Base-by-base conservation (phyloP, 352 stramenopile species). In the Phytophthora fragariaefolia region DNA sequence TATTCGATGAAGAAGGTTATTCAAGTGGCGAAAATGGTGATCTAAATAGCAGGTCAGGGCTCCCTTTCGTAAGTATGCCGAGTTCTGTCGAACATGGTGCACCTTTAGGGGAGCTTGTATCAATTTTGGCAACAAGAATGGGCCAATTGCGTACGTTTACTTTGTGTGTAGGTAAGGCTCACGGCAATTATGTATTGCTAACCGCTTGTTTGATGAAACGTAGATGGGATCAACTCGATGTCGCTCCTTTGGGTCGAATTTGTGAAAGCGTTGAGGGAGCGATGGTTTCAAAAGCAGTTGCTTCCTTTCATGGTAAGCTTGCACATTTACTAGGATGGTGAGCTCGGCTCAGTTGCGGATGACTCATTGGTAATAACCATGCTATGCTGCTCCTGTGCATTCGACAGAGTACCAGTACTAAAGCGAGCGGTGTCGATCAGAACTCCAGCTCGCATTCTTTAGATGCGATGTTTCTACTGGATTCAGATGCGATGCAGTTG, bases 231-330 rank as follows among this genome's bases (percentile, higher is more conserved):
- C 13, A 88, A 89, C 47, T 82, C 80, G 2, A 92, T 93, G 83
- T 87, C 80, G 4, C 63, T 92, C 20, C 51, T 95, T 34, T 95
- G 87, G 87, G 83, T 93, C 17, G 85, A 95, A 61, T 93, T 95
- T 74, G 84, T 95, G 24, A 93, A 91, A 55, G 70, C 70, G 2
- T 54, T 95, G 26, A 73, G 87, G 30, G 83, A 95, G 42, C 69
- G 80, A 38, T 93, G 82, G 82, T 89, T 81, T 34, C 72, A 87
- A 49, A 79, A 89, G 23, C 74, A 74, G 27, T 55, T 93, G 18
- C 78, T 95, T 38, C 85, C 87, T 12, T 83, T 83, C n/a, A 85
- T 93, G 76, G 86, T 95, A 63, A 24, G 71, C 59, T 34, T 43
- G 40, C 1, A 2, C n/a, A 18, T 12, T 23, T 10, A 9, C n/a